phyloP scores from a whole-genome alignment of 1,284 basidiomycete genomes.

The Apiotrichum veenhuisii region DNA sequence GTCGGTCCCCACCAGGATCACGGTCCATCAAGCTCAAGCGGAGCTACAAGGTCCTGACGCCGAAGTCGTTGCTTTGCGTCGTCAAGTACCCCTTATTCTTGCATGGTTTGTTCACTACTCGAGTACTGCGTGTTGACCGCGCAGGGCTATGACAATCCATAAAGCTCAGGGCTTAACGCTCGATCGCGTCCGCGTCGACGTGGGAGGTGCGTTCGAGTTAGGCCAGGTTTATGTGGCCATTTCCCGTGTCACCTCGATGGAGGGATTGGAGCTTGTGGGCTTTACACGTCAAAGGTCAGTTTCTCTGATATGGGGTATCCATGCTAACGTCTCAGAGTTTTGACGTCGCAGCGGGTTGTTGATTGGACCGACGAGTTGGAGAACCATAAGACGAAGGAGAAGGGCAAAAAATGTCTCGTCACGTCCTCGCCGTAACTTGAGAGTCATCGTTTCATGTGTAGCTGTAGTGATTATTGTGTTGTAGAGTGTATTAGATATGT shows the following conservation, averaged over 20 bases:
- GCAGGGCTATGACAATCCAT: constrained; percentile 39
- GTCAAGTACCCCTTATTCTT: constrained; percentile 15
- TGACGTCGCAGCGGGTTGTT: not conserved
- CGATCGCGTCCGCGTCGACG: constrained; percentile 61
- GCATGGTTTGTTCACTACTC: constrained; percentile 8
- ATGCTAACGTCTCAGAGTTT: not conserved
- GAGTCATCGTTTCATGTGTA: too few relatives aligned
- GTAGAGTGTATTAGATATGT: too few relatives aligned
- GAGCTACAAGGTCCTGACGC: not conserved
- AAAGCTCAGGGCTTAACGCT: constrained; percentile 54
- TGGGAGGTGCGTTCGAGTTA: constrained; percentile 53
- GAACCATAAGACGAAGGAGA: too few relatives aligned
- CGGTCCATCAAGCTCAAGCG: not conserved
- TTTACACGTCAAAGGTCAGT: not conserved
- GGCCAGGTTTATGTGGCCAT: constrained; percentile 44
- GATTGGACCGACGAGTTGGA: not conserved
- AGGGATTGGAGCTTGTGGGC: constrained; percentile 23
- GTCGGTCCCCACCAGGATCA: not conserved
- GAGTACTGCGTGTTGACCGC: not conserved
- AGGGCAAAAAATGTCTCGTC: too few relatives aligned
- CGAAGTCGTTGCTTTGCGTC: not conserved
- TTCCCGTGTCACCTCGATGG: constrained; percentile 35
- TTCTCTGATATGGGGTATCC: not conserved
- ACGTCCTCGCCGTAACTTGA: too few relatives aligned
- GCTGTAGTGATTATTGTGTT: too few relatives aligned